Percentiles rank a stretch among this genome's conserved stretches.
Evolutionary conservation across 208 protist genomes (phyloP).

Genomic region (Trypanosoma boissoni): DNA sequence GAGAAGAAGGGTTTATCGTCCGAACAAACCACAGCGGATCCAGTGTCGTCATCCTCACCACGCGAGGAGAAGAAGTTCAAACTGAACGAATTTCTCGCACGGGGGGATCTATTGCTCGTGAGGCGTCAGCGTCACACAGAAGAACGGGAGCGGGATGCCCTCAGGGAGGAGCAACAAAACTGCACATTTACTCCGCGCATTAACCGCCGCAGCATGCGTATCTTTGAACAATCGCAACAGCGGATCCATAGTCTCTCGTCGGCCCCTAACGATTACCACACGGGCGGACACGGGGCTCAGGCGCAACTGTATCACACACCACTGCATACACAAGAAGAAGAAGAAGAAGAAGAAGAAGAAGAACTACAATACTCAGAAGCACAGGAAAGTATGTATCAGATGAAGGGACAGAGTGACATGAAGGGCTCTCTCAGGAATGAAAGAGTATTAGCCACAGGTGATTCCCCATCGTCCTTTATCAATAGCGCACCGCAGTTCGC

Average conservation of each 20-base stretch:
- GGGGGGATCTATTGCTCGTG: not conserved
- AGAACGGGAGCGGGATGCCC: not conserved
- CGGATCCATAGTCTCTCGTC: conserved; percentile 7
- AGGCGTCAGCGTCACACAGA: not conserved
- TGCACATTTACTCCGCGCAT: conserved; percentile 20
- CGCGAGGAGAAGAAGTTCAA: not conserved
- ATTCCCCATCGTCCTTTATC: too few relatives aligned
- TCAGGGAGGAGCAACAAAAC: conserved; percentile 6
- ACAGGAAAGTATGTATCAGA: too few relatives aligned
- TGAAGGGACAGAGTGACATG: too few relatives aligned
- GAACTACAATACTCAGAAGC: too few relatives aligned
- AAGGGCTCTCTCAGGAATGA: too few relatives aligned
- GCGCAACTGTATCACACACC: not conserved
- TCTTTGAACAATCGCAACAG: conserved; percentile 6
- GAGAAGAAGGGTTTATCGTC: too few relatives aligned
- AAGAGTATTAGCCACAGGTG: too few relatives aligned
- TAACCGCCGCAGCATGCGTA: conserved; percentile 3
- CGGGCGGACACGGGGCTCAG: not conserved
- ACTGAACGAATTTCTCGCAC: conserved; percentile 1
- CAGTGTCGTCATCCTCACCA: not conserved
- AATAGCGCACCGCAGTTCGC: too few relatives aligned
- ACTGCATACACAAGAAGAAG: not conserved
- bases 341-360: too few relatives aligned
- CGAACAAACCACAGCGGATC: not conserved
- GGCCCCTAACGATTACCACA: not conserved